phyloP scores from a whole-genome alignment of 352 stramenopile genomes.

The Nothophytophthora sp. region DNA sequence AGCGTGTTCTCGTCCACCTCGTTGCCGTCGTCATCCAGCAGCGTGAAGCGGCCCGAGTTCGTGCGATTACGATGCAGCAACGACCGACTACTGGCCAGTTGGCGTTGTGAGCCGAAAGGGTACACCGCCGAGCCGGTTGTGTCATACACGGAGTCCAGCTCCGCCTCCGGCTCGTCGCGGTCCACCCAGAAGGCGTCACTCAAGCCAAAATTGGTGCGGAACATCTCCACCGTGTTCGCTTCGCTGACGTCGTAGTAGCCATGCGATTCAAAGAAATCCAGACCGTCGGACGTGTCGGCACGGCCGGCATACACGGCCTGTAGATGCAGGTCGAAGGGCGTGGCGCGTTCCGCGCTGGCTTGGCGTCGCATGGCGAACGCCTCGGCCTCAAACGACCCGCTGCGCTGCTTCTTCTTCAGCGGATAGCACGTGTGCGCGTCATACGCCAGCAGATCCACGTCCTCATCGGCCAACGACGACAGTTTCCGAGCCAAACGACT shows the following conservation, averaged over 20 bases:
- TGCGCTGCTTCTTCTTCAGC: conserved; percentile 41
- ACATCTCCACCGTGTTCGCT: conserved; percentile 84
- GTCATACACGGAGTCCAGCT: conserved; percentile 9
- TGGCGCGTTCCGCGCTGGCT: conserved; percentile 14
- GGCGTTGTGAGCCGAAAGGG: conserved; percentile 32
- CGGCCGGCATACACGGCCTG: conserved; percentile 61
- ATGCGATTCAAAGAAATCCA: conserved; percentile 80
- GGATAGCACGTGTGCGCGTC: no score
- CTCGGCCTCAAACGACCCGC: conserved; percentile 18
- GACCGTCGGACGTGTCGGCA: conserved; percentile 56
- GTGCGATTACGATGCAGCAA: conserved; percentile 28
- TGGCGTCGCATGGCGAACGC: conserved; percentile 10
- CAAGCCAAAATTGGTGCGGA: conserved; percentile 70
- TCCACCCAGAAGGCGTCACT: conserved; percentile 67
- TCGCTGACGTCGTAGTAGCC: conserved; percentile 86
- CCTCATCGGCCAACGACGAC: conserved; percentile 32
- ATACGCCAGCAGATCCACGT: conserved; percentile 18
- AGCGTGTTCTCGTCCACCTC: conserved; percentile 58
- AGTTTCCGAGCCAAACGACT: conserved; percentile 30
- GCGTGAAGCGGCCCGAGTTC: conserved; percentile 45
- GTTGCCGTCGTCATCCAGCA: conserved; percentile 71
- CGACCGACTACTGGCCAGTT: conserved; percentile 35
- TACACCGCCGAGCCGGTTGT: conserved; percentile 31
- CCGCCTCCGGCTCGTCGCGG: conserved; percentile 26
- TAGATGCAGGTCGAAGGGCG: conserved; percentile 69